Conservation (phyloP, 148 eudicot species). For the Camellia sinensis region DNA sequence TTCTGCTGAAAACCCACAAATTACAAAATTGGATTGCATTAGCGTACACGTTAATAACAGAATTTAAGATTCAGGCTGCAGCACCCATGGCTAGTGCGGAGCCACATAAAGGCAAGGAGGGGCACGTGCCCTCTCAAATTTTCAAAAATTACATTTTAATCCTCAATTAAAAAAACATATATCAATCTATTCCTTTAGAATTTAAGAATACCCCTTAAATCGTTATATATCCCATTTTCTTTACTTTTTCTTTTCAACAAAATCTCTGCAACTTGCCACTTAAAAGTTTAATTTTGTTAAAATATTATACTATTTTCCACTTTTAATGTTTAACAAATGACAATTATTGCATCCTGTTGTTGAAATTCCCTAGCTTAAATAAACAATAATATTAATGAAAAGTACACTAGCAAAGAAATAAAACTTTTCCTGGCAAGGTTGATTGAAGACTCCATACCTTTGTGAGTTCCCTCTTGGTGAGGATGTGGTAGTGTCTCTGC, state of each 20-base stretch:
- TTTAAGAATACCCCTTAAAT: too few relatives aligned
- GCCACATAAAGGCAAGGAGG: neutral
- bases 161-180: too few relatives aligned
- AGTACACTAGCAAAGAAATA: neutral
- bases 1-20: neutral
- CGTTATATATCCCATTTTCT: too few relatives aligned
- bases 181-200: too few relatives aligned
- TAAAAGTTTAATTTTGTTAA: neutral
- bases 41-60: neutral
- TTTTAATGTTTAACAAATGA: neutral
- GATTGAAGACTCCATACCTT: conserved; percentile 42
- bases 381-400: neutral
- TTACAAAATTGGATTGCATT: neutral
- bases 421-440: neutral
- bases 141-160: too few relatives aligned
- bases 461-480: conserved; percentile 85
- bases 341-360: neutral
- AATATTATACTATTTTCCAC: neutral
- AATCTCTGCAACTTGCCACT: too few relatives aligned
- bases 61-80: neutral
- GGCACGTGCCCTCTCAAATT: too few relatives aligned
- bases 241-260: too few relatives aligned
- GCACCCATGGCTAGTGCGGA: neutral
- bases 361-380: neutral
- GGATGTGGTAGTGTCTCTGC: conserved; percentile 97